phyloP scores from a whole-genome alignment of 495 filamentous ascomycete genomes.

The Thermothielavioides terrestris region DNA sequence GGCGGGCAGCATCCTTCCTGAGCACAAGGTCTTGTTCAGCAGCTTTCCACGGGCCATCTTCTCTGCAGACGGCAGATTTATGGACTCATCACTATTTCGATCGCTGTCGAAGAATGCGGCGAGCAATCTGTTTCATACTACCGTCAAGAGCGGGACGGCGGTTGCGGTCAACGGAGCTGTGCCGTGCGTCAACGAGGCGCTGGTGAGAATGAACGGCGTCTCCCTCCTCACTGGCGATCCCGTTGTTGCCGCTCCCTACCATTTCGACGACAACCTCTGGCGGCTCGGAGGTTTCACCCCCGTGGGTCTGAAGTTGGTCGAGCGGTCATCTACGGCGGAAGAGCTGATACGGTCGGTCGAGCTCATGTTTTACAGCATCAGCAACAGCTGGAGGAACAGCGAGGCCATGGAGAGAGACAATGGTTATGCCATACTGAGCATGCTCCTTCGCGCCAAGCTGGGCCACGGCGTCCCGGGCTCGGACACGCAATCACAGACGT shows the following conservation, averaged over 20 bases:
- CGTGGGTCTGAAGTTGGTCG: conserved; percentile 73
- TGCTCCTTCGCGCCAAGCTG: conserved; percentile 68
- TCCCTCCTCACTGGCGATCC: conserved; percentile 77
- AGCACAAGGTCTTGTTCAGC: conserved; percentile 75
- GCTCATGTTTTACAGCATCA: conserved; percentile 72
- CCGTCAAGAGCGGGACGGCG: conserved; percentile 62
- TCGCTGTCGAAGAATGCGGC: conserved; percentile 67
- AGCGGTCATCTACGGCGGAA: conserved; percentile 59
- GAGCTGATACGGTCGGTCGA: conserved; percentile 68
- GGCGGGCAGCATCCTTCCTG: conserved; percentile 71
- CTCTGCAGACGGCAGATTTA: conserved; percentile 62
- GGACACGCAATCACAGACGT: conserved; percentile 31
- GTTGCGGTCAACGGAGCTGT: conserved; percentile 83
- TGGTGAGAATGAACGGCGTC: conserved; percentile 67
- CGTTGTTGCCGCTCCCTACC: conserved; percentile 66
- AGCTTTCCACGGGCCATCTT: conserved; percentile 71
- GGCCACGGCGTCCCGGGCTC: conserved; percentile 40
- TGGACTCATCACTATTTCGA: conserved; percentile 66
- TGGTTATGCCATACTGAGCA: conserved; percentile 81
- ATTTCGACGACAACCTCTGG: conserved; percentile 90
- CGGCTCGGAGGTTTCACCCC: conserved; percentile 79
- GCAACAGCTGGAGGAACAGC: conserved; percentile 91
- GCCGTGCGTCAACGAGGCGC: conserved; percentile 80
- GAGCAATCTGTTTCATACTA: conserved; percentile 61
- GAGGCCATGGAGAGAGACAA: conserved; percentile 97